Evolutionary conservation across 306 rosid genomes (phyloP).

Genomic region (Malus domestica): ASM211411v1 NC_041798.1:10976001-10976500

Average conservation of each 20-base stretch:
- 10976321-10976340: not conserved
- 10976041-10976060: not conserved
- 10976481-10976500: not conserved
- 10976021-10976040: not conserved
- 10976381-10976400: not conserved
- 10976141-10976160: conserved; percentile 7
- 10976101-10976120: not conserved
- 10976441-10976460: not conserved
- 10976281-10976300: not conserved
- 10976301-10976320: not conserved
- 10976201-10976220: conserved; percentile 26
- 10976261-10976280: conserved; percentile 41
- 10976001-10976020: too few relatives aligned
- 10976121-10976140: conserved; percentile 12
- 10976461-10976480: not conserved
- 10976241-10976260: conserved; percentile 44
- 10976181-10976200: conserved; percentile 29
- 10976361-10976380: not conserved
- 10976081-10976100: not conserved
- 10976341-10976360: not conserved
- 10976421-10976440: not conserved
- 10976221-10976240: conserved; percentile 16
- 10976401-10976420: not conserved
- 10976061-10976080: too few relatives aligned
- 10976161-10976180: conserved; percentile 22